Base-by-base conservation (phyloP, 108 stramenopile species). In the Skeletonema menzelii region DNA sequence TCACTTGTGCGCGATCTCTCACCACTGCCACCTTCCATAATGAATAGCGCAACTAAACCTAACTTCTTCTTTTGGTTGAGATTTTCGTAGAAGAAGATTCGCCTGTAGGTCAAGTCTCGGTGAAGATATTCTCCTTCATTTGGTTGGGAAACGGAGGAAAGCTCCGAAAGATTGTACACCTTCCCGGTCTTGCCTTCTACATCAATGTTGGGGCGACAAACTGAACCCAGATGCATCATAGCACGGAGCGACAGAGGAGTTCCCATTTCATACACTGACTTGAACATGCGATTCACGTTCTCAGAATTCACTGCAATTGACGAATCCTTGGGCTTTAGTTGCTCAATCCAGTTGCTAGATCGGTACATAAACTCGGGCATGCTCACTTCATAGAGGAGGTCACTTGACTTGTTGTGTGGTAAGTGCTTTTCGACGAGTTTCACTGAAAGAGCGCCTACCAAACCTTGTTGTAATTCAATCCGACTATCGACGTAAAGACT, bases 261-360 rank as follows among this genome's bases (percentile, higher is more conserved):
- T 24, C 88, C 85, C 60, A 87, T 84, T 75, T 97, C 97, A 75
- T 94, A 99, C 20, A 97, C 91, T 24, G 87, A 90, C 34, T 91
- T 83, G 42, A 97, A 74, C 27, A 88, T 65, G 26, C 86, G 74
- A 56, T 82, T 44, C 15, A 70, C 20, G 65, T 72, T 79, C 15
- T 85, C 83, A 35, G 85, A 42, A 55, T 73, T 84, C 38, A 86
- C 66, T 49, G 84, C 60, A 37, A 84, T 65, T 30, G 32, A 63
- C 5, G 47, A 28, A 67, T 82, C 73, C 55, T 70, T 66, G 14
- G 83, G 79, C 47, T 84, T 55, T 10, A 93, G 27, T 26, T 56
- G 56, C 19, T 78, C 59, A 26, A 83, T 73, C 94, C 94, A 95
- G 58, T 85, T 82, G 44, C 75, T 77, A 14, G 79, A 76, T 32